Evolutionary conservation across 306 rosid species (phyloP), one percentile per base, ranked within the genome.

Genomic region (Heteromeles arbutifolia): DNA sequence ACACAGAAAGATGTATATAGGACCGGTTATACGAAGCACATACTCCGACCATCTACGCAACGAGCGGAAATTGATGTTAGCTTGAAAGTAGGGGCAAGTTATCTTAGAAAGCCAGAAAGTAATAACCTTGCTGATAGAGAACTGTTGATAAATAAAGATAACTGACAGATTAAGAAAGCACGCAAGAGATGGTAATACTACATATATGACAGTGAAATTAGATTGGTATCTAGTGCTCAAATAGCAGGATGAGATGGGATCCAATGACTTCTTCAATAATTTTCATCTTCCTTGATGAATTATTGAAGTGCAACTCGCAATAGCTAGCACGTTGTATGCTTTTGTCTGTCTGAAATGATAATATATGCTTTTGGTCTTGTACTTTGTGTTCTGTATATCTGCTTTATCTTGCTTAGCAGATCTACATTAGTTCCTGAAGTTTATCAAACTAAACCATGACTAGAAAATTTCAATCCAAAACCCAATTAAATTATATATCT

Each of bases 241-340:
- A 31, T 70, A 19, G n/a, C 61, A 70, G n/a, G 74, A 70, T 21
- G 63, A 43, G 13, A 56, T 4, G 62, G 62, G 62, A 29, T 31
- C 74, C 74, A 52, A 39, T 70, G 29, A 52, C 29, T 28, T n/a
- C n/a, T n/a, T 52, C 74, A 52, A 70, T 70, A 52, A 70, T 70
- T 50, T 52, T 28, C 25, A 19, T 70, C 13, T 70, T 52, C 62
- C 25, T 56, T 10, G 62, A 56, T 56, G 62, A 56, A 45, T 45
- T 17, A 45, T 48, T 70, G 53, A 28, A 4, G 29, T 70, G 74
- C 43, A 48, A 4, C 63, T 50, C 11, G 74, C 74, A 56, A 56
- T 28, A 48, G 72, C 56, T 45, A 45, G 52, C 52, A 45, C 52
- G 5, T 14, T 52, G 52, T 50, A 28, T 28, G 44, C 63, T 21